Conservation (phyloP, 1,284 basidiomycete species). For the Cryptococcus sp. region DNA sequence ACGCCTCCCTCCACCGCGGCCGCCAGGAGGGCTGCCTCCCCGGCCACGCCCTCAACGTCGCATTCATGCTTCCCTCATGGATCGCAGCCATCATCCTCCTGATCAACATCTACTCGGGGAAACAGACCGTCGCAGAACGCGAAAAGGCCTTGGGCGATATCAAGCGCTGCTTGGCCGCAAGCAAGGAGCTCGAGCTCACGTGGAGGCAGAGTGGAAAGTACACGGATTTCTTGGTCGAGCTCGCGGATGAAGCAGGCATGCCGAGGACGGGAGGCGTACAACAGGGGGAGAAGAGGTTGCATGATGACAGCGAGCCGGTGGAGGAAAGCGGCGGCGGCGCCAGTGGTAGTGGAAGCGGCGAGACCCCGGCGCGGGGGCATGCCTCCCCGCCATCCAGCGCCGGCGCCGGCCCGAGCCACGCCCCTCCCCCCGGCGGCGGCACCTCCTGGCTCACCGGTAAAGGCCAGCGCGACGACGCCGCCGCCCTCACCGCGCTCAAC, state of each 20-base stretch:
- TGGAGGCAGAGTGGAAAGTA: conserved; percentile 51
- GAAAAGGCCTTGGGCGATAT: conserved; percentile 67
- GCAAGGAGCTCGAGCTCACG: conserved; percentile 57
- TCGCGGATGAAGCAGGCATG: conserved; percentile 19
- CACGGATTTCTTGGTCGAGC: conserved; percentile 37
- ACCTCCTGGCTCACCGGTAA: no score
- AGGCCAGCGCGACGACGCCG: no score
- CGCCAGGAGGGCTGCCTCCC: conserved; percentile 44
- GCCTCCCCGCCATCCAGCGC: no score
- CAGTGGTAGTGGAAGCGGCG: no score
- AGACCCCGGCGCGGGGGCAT: no score
- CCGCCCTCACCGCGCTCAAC: no score
- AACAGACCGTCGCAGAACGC: conserved; percentile 59
- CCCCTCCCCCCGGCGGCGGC: no score
- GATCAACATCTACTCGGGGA: conserved; percentile 68
- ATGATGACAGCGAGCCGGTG: background rate
- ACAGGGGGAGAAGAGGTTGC: conserved; percentile 11
- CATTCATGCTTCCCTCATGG: conserved; percentile 54
- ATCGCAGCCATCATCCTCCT: conserved; percentile 66
- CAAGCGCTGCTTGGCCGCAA: conserved; percentile 63
- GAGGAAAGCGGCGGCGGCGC: background rate
- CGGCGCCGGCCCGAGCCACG: no score
- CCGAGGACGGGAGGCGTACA: conserved; percentile 1
- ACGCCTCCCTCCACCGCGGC: conserved; percentile 49
- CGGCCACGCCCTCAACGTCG: conserved; percentile 45